Base-by-base conservation (phyloP, 352 stramenopile genomes). In the Phytopythium boreale region DNA sequence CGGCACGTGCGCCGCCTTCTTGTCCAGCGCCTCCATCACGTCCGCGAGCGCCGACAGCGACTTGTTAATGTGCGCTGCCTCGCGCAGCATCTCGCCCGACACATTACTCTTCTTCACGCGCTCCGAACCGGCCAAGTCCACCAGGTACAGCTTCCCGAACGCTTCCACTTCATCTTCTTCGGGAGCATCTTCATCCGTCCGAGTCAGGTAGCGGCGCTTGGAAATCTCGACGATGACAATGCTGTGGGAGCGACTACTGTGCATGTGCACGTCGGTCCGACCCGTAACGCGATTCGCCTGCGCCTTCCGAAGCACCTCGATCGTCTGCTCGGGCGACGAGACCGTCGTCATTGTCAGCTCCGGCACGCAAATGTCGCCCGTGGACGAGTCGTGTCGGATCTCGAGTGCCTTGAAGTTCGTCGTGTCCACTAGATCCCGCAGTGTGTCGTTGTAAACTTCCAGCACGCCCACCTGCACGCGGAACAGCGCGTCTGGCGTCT, bases 371-470 rank as follows among this genome's bases (percentile, higher is more conserved):
- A 95, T 89, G 56, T 95, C 84, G 24, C 85, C 82, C 15, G 74
- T 82, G 3, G 77, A 71, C 9, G 75, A 72, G 62, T 93, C 79
- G 41, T 91, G 83, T 4, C 84, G 82, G 70, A 95, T 95, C 68
- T 92, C 89, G 20, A 93, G 66, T 1, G 71, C 19, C 56, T 87
- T 89, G 4, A 68, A 60, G 61, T 87, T 89, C 22, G 63, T 74
- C 37, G 80, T 81, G 64, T 80, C 86, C 26, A 98, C 80, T 31
- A 98, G 78, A 66, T 98, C 95, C 15, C 88, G 85, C 14, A 98
- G 73, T 0, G 83, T 89, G 64, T 98, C 94, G 60, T 98, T 98
- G 79, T 98, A 97, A 56, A 99, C 99, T 80, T 99, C 97, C 27
- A 99, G 75, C 77, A 99, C 95, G 43, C 92, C 92, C 26, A 99